Percentiles rank a stretch among this genome's conserved stretches.
phyloP scores from a whole-genome alignment of 352 stramenopile genomes.

The Globisporangium canariense region DNA sequence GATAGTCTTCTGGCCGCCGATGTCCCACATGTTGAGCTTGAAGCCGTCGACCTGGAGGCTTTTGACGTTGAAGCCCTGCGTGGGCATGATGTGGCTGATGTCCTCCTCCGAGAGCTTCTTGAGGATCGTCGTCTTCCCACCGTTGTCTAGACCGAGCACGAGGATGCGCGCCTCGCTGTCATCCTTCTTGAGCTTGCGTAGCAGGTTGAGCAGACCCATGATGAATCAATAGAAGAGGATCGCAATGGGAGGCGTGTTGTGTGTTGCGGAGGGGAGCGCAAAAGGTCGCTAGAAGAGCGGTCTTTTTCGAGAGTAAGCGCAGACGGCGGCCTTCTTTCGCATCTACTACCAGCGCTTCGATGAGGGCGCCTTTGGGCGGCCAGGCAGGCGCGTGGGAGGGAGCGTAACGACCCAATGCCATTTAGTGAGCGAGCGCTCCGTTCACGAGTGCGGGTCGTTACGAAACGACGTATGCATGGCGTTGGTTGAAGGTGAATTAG shows the following conservation, averaged over 20 bases:
- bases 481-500: background rate
- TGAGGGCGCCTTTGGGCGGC: background rate
- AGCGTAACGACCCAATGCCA: background rate
- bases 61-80: conserved; percentile 97
- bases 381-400: background rate
- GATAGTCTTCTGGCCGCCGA: conserved; percentile 99
- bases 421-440: background rate
- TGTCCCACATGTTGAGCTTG: conserved; percentile 98
- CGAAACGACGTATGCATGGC: conserved; percentile 25
- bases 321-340: background rate
- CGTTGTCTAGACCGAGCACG: conserved; percentile 95
- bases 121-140: conserved; percentile 96
- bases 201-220: conserved; percentile 92
- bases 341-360: too few relatives aligned
- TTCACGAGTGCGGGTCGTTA: conserved; percentile 16
- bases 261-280: background rate
- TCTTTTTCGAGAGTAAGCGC: conserved; percentile 45
- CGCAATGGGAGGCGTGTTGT: background rate
- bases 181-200: conserved; percentile 95
- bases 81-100: conserved; percentile 92
- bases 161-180: conserved; percentile 94
- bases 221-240: background rate
- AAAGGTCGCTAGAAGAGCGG: conserved; percentile 16
- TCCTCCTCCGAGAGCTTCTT: conserved; percentile 96
- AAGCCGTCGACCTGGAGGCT: conserved; percentile 94